Evolutionary conservation across 2,329 filamentous ascomycete species (phyloP), one percentile per base, ranked within the genome.

Genomic region (Claviceps purpurea): DNA sequence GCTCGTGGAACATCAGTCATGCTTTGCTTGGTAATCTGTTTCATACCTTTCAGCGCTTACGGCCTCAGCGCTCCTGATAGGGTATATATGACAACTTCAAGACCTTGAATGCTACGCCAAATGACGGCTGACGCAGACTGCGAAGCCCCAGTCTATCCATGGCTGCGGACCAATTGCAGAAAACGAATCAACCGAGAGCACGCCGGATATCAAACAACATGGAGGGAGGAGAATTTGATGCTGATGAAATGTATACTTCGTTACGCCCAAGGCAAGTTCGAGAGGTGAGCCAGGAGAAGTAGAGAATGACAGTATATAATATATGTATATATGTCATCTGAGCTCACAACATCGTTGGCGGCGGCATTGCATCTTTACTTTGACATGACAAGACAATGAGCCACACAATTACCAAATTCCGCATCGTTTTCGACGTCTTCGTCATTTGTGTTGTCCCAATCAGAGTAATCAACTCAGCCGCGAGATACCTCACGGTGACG

Each of bases 401-500:
- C 8, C 38, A 14, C 41, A 30, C 18, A 30, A 16, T n/a, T 39
- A 30, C 5, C 14, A 22, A 26, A 26, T 26, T 26, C 24, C 24
- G 24, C 26, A 48, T 48, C n/a, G 26, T 26, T 8, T 30, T 30
- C 26, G 26, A 8, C 18, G 22, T 22, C 1, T 34, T 24, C n/a
- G 5, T 34, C 44, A 20, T 38, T 7, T 5, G 8, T 24, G 18
- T n/a, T 50, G n/a, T 48, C 47, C 46, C 40, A 39, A 26, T 7
- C 24, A 37, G 50, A 20, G 11, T 44, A 37, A 22, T 49, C 47
- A 11, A 49, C 48, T 26, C 54, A 53, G 13, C 45, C 46, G 47
- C 63, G 44, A 50, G 61, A 50, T 52, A 65, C 7, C 26, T 30
- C 26, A 30, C 7, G 2, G 26, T 30, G 37, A 42, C 58, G 61